Conservation (phyloP, 148 eudicot genomes). For the Vaccinium macrocarpon region DNA sequence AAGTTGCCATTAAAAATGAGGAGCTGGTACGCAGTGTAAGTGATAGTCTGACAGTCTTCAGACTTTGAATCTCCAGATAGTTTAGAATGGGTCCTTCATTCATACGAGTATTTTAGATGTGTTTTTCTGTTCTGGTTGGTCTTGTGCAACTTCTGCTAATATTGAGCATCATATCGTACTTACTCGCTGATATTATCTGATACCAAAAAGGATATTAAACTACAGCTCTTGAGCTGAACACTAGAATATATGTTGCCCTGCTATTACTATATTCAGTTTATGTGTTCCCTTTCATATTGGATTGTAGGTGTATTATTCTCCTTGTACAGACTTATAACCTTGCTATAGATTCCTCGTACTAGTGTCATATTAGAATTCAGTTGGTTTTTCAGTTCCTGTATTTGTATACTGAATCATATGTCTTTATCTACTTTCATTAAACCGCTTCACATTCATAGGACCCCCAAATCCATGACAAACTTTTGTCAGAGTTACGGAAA, state of each 20-base stretch:
- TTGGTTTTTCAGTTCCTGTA: background rate
- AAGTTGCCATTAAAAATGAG: slow-evolving; percentile 46
- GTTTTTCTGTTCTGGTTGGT: background rate
- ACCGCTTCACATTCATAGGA: slow-evolving; percentile 44
- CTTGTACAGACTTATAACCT: background rate
- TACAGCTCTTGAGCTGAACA: background rate
- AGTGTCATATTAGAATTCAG: background rate
- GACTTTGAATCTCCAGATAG: slow-evolving; percentile 15
- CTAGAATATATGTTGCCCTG: background rate
- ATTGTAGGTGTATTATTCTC: background rate
- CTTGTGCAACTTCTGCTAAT: background rate
- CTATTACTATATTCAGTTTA: slow-evolving; percentile 10
- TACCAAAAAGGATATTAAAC: too few relatives aligned
- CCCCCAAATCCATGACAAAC: slow-evolving; percentile 30
- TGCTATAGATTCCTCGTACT: background rate
- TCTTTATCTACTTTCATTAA: background rate
- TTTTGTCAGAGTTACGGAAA: slow-evolving; percentile 34
- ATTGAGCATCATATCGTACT: background rate
- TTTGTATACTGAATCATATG: background rate
- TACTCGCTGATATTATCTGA: too few relatives aligned
- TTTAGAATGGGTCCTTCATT: background rate
- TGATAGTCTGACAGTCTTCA: background rate
- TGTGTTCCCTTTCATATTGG: background rate
- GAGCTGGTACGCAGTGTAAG: slow-evolving; percentile 48
- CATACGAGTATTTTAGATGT: background rate